These are phyloP conservation scores for Osmanthus fragrans DNA, from an alignment of 257 asterid genomes.

Conservation along the genomic window DNA sequence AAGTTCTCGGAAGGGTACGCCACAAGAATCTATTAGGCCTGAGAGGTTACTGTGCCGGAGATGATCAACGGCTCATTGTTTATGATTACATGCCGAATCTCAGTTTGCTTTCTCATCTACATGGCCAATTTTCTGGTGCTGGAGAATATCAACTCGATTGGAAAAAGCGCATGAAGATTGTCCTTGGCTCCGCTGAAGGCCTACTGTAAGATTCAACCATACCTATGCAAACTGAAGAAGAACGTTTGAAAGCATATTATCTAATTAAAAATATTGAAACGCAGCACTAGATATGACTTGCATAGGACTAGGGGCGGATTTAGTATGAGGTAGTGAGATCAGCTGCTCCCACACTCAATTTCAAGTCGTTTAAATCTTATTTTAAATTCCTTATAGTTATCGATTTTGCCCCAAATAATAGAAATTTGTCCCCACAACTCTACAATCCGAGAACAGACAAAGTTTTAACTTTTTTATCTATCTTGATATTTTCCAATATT, in stretches of 20 bases:
- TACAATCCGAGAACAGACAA: no score
- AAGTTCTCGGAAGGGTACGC: conserved; percentile 80
- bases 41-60: conserved; percentile 75
- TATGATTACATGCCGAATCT: conserved; percentile 91
- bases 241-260: not conserved
- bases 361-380: no score
- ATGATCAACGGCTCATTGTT: conserved; percentile 73
- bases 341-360: no score
- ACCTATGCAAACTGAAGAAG: not conserved
- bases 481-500: no score
- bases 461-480: no score
- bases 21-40: conserved; percentile 81
- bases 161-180: conserved; percentile 68
- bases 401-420: no score
- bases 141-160: conserved; percentile 67
- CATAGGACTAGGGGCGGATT: no score
- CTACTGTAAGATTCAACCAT: conserved; percentile 48
- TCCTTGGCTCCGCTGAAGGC: conserved; percentile 76
- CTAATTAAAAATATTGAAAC: no score
- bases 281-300: not conserved
- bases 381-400: no score
- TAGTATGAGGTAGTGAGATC: no score
- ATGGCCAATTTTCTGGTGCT: conserved; percentile 64
- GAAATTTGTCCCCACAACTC: no score
- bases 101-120: conserved; percentile 76